Base-by-base conservation (phyloP, 139 green algal genomes). In the Coelastrella sp. region DNA sequence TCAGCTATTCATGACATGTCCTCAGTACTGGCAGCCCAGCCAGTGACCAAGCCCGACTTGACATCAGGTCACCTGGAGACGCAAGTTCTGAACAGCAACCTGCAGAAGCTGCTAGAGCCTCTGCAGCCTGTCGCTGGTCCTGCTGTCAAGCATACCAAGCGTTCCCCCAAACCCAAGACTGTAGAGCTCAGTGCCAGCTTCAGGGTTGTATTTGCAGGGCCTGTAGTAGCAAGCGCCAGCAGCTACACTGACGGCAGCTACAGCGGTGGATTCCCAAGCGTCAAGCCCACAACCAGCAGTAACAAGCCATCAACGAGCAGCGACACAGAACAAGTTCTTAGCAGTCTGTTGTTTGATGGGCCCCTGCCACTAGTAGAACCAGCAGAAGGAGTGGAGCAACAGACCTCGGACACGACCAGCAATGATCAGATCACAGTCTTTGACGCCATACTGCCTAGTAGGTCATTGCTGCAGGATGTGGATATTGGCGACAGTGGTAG, bases 401-500 rank as follows among this genome's bases (percentile, higher is more conserved):
- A 19, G 40, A 78, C 25, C 23, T 37, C n/a, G 21, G 41, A 41
- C 69, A 79, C 41, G 8, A 79, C 34, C 0, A 25, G 34, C 2
- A 13, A 25, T 60, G 19, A 79, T 37, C 8, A 17, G 2, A 25
- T 82, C 35, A 67, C 35, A 57, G 77, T 25, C 11, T 84, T 74
- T 57, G 53, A 72, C 32, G 57, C 77, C 21, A 6, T 74, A 8
- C 57, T 23, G 21, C 77, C 77, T 51, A 63, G 23, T 6, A 67
- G 77, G 38, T 60, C 53, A 72, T 51, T 83, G 51, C 27, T 69
- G 7, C 23, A 83, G 25, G 53, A 53, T 37, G 53, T 53, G 1
- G 34, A 17, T 25, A 25, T 23, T 43, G 40, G n/a, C 4, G 40
- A 48, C 25, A 84, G 41, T n/a, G 66, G 30, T 40, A 84, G 78